phyloP scores from a whole-genome alignment of 305 asterid genomes.

The Solanum hybrid region DNA sequence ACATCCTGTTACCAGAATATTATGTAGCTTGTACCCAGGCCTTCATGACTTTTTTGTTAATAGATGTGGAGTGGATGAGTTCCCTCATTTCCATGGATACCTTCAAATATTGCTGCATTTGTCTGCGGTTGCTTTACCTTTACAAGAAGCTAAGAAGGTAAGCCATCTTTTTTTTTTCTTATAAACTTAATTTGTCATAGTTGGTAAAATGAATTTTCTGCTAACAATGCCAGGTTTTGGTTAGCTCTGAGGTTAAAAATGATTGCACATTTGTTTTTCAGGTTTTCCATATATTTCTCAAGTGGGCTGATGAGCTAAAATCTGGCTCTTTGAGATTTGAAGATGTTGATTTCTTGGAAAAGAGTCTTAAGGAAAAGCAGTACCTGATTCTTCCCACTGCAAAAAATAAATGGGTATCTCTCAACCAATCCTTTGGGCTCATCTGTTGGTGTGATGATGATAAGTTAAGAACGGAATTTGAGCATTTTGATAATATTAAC shows the following conservation, averaged over 20 bases:
- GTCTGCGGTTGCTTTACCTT: slow-evolving; percentile 53
- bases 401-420: slow-evolving; percentile 89
- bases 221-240: background rate
- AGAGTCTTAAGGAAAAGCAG: slow-evolving; percentile 48
- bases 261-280: slow-evolving; percentile 12
- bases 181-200: background rate
- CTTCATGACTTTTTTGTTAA: slow-evolving; percentile 81
- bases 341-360: slow-evolving; percentile 55
- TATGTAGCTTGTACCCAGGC: slow-evolving; percentile 50
- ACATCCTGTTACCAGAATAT: slow-evolving; percentile 31
- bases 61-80: slow-evolving; percentile 70
- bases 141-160: slow-evolving; percentile 70
- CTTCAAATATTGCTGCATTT: slow-evolving; percentile 68
- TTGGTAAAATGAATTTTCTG: background rate
- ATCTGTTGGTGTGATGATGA: slow-evolving; percentile 86
- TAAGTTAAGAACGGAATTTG: slow-evolving; percentile 49
- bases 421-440: slow-evolving; percentile 64
- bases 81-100: slow-evolving; percentile 55
- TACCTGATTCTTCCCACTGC: slow-evolving; percentile 68
- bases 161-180: slow-evolving; percentile 11
- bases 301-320: slow-evolving; percentile 63
- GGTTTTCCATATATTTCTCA: slow-evolving; percentile 66
- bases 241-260: background rate
- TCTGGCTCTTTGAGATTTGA: slow-evolving; percentile 59
- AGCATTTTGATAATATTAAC: slow-evolving; percentile 47